Percentiles rank a stretch among this genome's conserved stretches.
These are phyloP conservation scores for Beauveria scarabaeidicola DNA, from an alignment of 2,329 filamentous ascomycete genomes.

Conservation along the genomic window DNA sequence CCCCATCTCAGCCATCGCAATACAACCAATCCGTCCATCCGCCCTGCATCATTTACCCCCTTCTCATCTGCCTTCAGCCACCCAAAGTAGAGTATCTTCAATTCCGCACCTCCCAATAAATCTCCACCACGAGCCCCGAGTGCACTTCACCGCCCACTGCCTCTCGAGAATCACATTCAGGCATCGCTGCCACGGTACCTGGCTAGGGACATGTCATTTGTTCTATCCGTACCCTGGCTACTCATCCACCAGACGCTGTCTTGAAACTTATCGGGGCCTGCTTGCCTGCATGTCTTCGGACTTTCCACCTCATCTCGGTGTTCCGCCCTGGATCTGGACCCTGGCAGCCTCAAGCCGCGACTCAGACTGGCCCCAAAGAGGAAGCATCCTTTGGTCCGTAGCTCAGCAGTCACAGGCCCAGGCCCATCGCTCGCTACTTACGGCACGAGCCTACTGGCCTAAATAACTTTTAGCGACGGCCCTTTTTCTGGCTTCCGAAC, in stretches of 20 bases:
- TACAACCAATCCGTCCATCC: background rate
- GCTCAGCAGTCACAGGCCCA: background rate
- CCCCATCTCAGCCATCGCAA: background rate
- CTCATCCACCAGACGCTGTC: background rate
- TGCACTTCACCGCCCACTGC: background rate
- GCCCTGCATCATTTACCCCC: background rate
- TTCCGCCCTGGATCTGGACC: conserved; percentile 1
- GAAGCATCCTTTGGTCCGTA: conserved; percentile 7
- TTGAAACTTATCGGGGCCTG: background rate
- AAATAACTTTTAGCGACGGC: background rate
- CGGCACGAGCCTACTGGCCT: background rate
- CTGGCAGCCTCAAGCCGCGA: background rate
- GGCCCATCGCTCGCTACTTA: background rate
- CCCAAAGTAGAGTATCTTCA: conserved; percentile 1
- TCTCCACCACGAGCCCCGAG: background rate
- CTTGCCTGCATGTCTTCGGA: background rate
- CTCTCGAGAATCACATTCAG: background rate
- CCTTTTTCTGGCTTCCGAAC: background rate
- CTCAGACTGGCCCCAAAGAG: background rate
- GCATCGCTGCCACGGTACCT: background rate
- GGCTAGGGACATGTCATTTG: background rate
- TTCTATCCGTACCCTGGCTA: background rate
- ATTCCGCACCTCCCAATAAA: background rate
- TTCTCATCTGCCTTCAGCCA: background rate
- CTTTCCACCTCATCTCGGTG: background rate